Conservation (phyloP, 2,329 filamentous ascomycete species). For the Monosporascus sp. region DNA sequence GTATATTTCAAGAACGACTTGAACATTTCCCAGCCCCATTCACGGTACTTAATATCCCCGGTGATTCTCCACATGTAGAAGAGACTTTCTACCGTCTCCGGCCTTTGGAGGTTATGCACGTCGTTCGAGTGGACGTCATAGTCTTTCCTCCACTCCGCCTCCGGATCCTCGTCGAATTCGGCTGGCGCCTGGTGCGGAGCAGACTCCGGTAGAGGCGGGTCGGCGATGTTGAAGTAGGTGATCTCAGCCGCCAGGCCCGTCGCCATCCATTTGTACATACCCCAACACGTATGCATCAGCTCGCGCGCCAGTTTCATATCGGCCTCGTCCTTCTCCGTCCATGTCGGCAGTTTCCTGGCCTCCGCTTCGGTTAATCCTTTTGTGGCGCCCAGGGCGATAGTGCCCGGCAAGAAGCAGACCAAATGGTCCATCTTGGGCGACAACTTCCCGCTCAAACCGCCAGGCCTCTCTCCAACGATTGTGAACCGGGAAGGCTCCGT, state of each 20-base stretch:
- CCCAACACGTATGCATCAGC: slow-evolving; percentile 95
- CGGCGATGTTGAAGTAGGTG: slow-evolving; percentile 75
- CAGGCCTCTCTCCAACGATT: slow-evolving; percentile 81
- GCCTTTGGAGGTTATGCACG: slow-evolving; percentile 86
- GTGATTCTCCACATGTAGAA: slow-evolving; percentile 99
- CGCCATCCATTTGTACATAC: slow-evolving; percentile 85
- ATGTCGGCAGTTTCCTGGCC: slow-evolving; percentile 65
- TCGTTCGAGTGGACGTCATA: slow-evolving; percentile 78
- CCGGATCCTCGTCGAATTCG: slow-evolving; percentile 43
- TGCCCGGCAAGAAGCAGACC: slow-evolving; percentile 95
- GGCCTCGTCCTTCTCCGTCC: slow-evolving; percentile 75
- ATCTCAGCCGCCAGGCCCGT: slow-evolving; percentile 95
- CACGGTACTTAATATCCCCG: slow-evolving; percentile 77
- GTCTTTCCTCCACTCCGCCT: slow-evolving; percentile 69
- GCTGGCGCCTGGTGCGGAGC: slow-evolving; percentile 45
- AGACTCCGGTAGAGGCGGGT: slow-evolving; percentile 59
- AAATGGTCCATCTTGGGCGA: slow-evolving; percentile 96
- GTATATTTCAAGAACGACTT: slow-evolving; percentile 83
- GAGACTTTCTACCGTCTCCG: slow-evolving; percentile 92
- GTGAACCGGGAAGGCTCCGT: slow-evolving; percentile 74
- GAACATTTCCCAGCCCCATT: slow-evolving; percentile 99
- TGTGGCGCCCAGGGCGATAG: slow-evolving; percentile 84
- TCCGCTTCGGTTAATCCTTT: slow-evolving; percentile 69
- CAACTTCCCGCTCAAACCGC: slow-evolving; percentile 60
- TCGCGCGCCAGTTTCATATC: slow-evolving; percentile 85